phyloP scores from a whole-genome alignment of 306 rosid genomes.

The Casuarina cunninghamiana region DNA sequence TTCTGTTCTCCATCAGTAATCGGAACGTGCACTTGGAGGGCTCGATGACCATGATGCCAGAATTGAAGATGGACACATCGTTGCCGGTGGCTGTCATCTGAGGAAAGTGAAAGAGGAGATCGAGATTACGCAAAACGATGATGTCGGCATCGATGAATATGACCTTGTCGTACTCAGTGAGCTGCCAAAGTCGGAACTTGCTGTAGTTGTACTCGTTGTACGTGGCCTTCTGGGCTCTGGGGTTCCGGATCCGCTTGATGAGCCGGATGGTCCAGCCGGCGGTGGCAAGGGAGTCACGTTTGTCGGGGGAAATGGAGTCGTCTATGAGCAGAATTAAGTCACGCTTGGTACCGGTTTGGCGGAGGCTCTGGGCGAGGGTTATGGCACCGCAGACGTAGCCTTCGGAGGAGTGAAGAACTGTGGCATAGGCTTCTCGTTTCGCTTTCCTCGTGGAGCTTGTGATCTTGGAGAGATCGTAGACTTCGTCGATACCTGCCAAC shows the following conservation, averaged over 20 bases:
- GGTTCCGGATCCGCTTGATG: slow-evolving; percentile 79
- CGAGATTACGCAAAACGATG: slow-evolving; percentile 74
- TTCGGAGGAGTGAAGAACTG: slow-evolving; percentile 76
- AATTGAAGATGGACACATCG: slow-evolving; percentile 80
- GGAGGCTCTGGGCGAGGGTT: slow-evolving; percentile 75
- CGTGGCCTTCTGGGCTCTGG: slow-evolving; percentile 54
- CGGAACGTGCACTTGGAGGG: slow-evolving; percentile 85
- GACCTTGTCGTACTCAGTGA: slow-evolving; percentile 68
- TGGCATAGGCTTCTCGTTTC: slow-evolving; percentile 83
- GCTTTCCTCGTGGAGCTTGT: slow-evolving; percentile 34
- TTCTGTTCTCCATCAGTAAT: slow-evolving; percentile 46
- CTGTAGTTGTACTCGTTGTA: slow-evolving; percentile 96
- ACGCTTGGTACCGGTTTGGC: slow-evolving; percentile 67
- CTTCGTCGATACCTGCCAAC: slow-evolving; percentile 63
- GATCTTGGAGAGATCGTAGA: slow-evolving; percentile 64
- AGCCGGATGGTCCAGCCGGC: slow-evolving; percentile 79
- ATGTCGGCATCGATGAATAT: slow-evolving; percentile 89
- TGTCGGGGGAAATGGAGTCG: slow-evolving; percentile 52
- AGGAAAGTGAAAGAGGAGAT: slow-evolving; percentile 82
- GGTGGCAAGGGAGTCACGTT: slow-evolving; percentile 49
- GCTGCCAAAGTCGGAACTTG: slow-evolving; percentile 92
- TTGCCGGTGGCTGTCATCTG: slow-evolving; percentile 87
- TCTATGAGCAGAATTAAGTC: slow-evolving; percentile 81
- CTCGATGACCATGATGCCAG: slow-evolving; percentile 90
- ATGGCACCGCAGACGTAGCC: slow-evolving; percentile 91